Evolutionary conservation across 2,329 filamentous ascomycete species (phyloP), one percentile per base, ranked within the genome.

Genomic region (Calonectria henricotiae): DNA sequence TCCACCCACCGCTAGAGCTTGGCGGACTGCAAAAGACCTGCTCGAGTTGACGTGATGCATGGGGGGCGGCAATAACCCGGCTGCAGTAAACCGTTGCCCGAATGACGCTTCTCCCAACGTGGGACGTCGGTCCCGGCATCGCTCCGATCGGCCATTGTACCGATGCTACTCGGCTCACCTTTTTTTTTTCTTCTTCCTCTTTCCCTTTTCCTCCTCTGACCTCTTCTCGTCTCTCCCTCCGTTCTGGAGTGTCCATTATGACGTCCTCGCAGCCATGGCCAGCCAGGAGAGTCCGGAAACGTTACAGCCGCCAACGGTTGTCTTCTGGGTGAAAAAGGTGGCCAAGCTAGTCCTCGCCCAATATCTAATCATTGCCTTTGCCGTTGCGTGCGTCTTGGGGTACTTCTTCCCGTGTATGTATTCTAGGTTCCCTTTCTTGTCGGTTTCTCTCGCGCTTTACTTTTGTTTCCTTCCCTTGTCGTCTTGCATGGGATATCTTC

Each of bases 341-440:
- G 64, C 63, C 60, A 70, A 71, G 70, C 80, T 88, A 67, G 60
- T 89, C 55, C 79, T 84, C 61, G 86, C 88, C 66, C 91, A 93
- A 82, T 93, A 90, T 89, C 87, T 93, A 67, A 84, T 93, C 20
- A 85, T 92, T 67, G 89, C 87, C 20, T 90, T 93, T 74, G 88
- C 84, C 1, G 71, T 89, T 83, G 81, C 83, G 82, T 78, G 85
- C 87, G 74, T 90, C 20, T 75, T 86, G 46, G 85, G 80, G 2
- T 84, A 85, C 49, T 80, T 80, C 37, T 86, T 84, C 66, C 85
- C 85, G 1, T 76, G 84, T 85, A 77, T 75, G 83, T 78, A 1
- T n/a, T 54, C 51, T 63, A 39, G 55, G 49, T 58, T 27, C 44
- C 35, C 9, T 13, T 27, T 49, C 15, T 44, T 30, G 20, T 54